A percentile compares a stretch with the other conserved stretches of the same genome.
Conservation (phyloP, 371 early-diverging fungal species). For the Apophysomyces trapeziformis region DNA sequence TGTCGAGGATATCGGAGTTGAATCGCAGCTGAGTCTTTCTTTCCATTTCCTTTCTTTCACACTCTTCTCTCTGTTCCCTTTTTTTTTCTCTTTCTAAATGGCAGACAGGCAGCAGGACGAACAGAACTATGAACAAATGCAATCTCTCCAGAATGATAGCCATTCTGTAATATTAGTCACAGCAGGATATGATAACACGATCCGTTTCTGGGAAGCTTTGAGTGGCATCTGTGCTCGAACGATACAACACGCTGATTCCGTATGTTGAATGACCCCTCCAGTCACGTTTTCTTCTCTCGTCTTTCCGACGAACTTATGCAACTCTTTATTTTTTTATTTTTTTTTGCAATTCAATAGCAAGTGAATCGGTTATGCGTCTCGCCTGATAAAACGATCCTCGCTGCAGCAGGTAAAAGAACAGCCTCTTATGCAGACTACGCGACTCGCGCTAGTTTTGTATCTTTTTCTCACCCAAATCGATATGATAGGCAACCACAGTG, state of each 20-base stretch:
- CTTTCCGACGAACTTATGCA: too few species aligned
- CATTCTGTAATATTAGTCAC: conserved; percentile 90
- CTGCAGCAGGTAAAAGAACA: conserved; percentile 82
- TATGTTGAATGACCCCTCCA: conserved; percentile 27
- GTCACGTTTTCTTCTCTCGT: too few species aligned
- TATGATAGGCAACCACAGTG: conserved; percentile 74
- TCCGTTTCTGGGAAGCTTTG: conserved; percentile 97
- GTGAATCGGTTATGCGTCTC: conserved; percentile 93
- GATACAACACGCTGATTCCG: conserved; percentile 93
- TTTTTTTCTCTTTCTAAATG: not conserved
- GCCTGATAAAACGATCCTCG: conserved; percentile 91
- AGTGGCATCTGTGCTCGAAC: conserved; percentile 93
- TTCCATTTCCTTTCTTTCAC: not conserved
- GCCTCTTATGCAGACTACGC: not conserved
- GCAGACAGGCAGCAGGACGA: conserved; percentile 19
- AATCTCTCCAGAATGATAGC: conserved; percentile 58
- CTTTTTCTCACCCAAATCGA: conserved; percentile 6
- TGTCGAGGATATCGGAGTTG: too few species aligned
- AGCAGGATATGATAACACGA: conserved; percentile 96
- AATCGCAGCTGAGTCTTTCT: not conserved
- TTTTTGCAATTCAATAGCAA: conserved; percentile 59
- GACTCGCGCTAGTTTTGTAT: not conserved
- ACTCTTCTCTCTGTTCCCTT: not conserved
- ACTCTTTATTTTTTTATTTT: too few species aligned
- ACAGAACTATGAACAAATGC: conserved; percentile 51